Percentiles rank a stretch among this genome's conserved stretches.
phyloP scores from a whole-genome alignment of 441 rosid species.

The Euphorbia celastroides region DNA sequence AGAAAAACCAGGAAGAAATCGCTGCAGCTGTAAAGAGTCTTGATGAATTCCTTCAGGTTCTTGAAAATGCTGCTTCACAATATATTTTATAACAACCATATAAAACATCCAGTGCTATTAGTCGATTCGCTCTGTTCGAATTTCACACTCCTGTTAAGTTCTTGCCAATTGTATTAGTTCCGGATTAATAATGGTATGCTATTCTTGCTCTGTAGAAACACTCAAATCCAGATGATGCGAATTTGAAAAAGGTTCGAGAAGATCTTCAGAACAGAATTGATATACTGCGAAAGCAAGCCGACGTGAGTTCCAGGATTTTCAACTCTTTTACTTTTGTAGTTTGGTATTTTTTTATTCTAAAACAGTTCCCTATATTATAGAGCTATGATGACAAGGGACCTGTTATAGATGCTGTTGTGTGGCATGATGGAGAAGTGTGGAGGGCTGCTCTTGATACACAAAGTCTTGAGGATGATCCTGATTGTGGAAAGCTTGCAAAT shows the following conservation, averaged over 20 bases:
- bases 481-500: constrained; percentile 71
- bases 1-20: constrained; percentile 80
- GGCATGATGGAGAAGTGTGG: constrained; percentile 97
- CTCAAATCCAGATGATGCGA: constrained; percentile 56
- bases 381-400: constrained; percentile 94
- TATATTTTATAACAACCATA: background rate
- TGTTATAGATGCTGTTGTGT: constrained; percentile 86
- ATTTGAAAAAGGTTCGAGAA: constrained; percentile 63
- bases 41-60: constrained; percentile 81
- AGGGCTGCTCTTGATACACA: constrained; percentile 94
- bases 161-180: constrained; percentile 7
- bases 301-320: constrained; percentile 42
- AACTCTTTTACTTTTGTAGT: constrained; percentile 14
- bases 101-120: background rate
- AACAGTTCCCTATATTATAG: constrained; percentile 32
- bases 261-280: constrained; percentile 86
- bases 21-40: constrained; percentile 75
- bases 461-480: constrained; percentile 73
- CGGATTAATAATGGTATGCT: constrained; percentile 18
- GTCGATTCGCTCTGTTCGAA: background rate
- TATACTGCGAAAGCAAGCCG: constrained; percentile 74
- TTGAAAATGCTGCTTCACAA: constrained; percentile 17
- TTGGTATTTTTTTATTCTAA: constrained; percentile 5
- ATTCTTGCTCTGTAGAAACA: constrained; percentile 52
- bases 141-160: background rate